Evolutionary conservation across 164 flowering plant species (phyloP), one percentile per base, ranked within the genome.

Genomic region (Vitis rupestris): DNA sequence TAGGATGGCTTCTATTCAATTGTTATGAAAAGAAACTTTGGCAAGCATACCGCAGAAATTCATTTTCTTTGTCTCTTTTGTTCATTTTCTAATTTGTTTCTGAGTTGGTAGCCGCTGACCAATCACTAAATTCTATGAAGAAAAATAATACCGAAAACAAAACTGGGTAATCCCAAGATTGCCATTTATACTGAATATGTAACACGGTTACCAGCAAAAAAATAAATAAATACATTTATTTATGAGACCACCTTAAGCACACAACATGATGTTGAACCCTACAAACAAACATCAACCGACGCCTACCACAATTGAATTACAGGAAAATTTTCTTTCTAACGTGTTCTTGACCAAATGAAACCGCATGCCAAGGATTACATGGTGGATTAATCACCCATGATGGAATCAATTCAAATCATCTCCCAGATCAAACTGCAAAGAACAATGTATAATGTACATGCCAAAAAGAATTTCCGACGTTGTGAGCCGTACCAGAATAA

Each of bases 401-500:
- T 61, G 68, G 63, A 59, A 63, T 62, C 58, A 63, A 63, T 17
- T 60, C 27, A 69, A 69, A 55, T 47, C 60, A 49, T 14, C 59
- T 56, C 37, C 55, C 72, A 8, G 53, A 30, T 19, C 66, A 49
- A 67, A 37, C 69, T 60, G 50, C 75, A 59, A 59, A 53, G 6
- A 54, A 57, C 70, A 37, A 6, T 64, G 9, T 27, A 15, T 63
- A 61, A 66, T 69, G 31, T 73, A 72, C 68, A 74, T 61, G 63
- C 55, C 12, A 60, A 57, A 82, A 75, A 59, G 69, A 62, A 56
- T 59, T 47, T 65, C 79, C 71, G 31, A 61, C 58, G 44, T 10
- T 58, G 48, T 47, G 71, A 64, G 73, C 77, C 73, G 31, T 51
- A 19, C 66, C 69, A 68, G 68, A 70, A 70, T 63, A 66, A 37